phyloP scores from a whole-genome alignment of 1,139 yeast species.

The Geotrichum carabidarum region DNA sequence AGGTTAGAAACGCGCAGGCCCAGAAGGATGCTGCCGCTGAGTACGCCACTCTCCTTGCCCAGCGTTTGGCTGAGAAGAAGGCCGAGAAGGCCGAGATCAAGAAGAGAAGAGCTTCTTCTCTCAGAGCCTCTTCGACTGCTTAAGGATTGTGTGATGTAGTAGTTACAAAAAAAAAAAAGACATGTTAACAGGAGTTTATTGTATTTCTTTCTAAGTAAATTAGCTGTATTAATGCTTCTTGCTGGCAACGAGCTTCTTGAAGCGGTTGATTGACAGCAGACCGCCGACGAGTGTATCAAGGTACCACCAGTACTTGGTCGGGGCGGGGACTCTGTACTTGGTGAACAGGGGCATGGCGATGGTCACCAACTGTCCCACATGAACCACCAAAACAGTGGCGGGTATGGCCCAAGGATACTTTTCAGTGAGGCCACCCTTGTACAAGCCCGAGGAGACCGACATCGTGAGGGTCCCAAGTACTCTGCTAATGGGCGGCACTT shows the following conservation, averaged over 20 bases:
- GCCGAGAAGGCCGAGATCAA: slow-evolving; percentile 96
- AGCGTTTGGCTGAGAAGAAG: slow-evolving; percentile 96
- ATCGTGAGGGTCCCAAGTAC: slow-evolving; percentile 14
- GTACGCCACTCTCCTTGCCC: slow-evolving; percentile 97
- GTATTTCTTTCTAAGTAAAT: background rate
- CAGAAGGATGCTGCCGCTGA: slow-evolving; percentile 99
- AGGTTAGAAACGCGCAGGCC: slow-evolving; percentile 95
- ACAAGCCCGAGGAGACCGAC: slow-evolving; percentile 5
- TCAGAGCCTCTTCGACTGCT: slow-evolving; percentile 47
- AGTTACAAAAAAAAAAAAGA: slow-evolving; percentile 1
- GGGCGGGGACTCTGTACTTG: slow-evolving; percentile 33
- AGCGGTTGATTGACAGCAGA: slow-evolving; percentile 32
- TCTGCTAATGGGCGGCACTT: slow-evolving; percentile 16
- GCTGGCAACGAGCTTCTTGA: slow-evolving; percentile 17
- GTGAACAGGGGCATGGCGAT: slow-evolving; percentile 30
- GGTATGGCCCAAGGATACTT: slow-evolving; percentile 19
- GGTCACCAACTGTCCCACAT: slow-evolving; percentile 30
- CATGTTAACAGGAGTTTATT: background rate
- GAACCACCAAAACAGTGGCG: slow-evolving; percentile 24
- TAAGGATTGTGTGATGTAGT: slow-evolving; percentile 17
- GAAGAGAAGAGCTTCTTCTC: slow-evolving; percentile 99
- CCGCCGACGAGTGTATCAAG: slow-evolving; percentile 33
- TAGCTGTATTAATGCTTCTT: background rate
- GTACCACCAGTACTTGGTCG: slow-evolving; percentile 30
- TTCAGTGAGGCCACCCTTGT: background rate